phyloP scores from a whole-genome alignment of 169 alveolate species.

The Plasmodium relictum region DNA sequence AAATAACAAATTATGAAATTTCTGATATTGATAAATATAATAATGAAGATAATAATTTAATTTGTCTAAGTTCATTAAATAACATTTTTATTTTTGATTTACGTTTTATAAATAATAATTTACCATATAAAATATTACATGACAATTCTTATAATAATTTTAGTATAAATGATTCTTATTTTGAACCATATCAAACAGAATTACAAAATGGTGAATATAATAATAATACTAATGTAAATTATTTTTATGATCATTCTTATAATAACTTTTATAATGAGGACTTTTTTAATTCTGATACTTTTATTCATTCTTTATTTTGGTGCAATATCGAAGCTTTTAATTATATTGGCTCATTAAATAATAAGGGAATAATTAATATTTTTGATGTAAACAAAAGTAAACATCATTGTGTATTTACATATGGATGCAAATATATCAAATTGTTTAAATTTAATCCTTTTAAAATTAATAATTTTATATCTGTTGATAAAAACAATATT shows the following conservation, averaged over 20 bases:
- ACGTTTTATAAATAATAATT: constrained; percentile 44
- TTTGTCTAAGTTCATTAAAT: constrained; percentile 55
- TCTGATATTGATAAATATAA: constrained; percentile 64
- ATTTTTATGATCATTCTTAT: constrained; percentile 57
- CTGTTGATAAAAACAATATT: constrained; percentile 56
- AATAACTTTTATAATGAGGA: constrained; percentile 55
- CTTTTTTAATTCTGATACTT: constrained; percentile 42
- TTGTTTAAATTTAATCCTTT: constrained; percentile 39
- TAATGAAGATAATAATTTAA: constrained; percentile 45
- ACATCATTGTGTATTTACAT: constrained; percentile 58
- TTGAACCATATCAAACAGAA: constrained; percentile 58
- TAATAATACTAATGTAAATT: constrained; percentile 38
- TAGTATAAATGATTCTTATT: constrained; percentile 19
- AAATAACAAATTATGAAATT: constrained; percentile 68
- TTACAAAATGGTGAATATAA: constrained; percentile 27
- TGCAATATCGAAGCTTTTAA: constrained; percentile 65
- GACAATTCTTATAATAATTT: constrained; percentile 56
- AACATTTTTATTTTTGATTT: constrained; percentile 50
- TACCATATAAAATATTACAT: constrained; percentile 64
- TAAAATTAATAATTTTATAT: constrained; percentile 45
- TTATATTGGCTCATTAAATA: constrained; percentile 59
- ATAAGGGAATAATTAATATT: constrained; percentile 53
- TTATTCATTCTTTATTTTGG: constrained; percentile 67
- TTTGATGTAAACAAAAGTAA: constrained; percentile 54
- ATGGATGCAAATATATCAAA: constrained; percentile 56